A percentile compares a stretch with the other conserved stretches of the same genome.
phyloP scores from a whole-genome alignment of 768 basidiomycete species.

The Polyporus arcularius region DNA sequence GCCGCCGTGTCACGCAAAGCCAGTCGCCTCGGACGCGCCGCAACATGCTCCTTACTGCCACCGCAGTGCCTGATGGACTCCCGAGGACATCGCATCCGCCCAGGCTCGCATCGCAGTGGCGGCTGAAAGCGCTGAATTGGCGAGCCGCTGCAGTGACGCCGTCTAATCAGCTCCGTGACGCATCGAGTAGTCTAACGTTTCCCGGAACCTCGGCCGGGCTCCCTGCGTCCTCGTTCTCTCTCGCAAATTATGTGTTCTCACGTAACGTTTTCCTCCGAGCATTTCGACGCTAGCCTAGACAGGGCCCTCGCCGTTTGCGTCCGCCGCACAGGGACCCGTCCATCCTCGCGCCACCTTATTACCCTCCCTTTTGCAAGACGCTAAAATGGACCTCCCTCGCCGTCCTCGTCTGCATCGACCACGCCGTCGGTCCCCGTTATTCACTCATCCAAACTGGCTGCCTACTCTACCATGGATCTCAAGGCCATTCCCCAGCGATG shows the following conservation, averaged over 20 bases:
- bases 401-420: neutral
- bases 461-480: constrained; percentile 31
- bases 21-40: too few relatives aligned
- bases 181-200: too few relatives aligned
- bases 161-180: too few relatives aligned
- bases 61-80: too few relatives aligned
- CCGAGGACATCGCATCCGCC: too few relatives aligned
- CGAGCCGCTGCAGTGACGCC: too few relatives aligned
- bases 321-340: constrained; percentile 8
- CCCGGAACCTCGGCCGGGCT: too few relatives aligned
- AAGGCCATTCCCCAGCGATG: constrained; percentile 37
- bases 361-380: neutral
- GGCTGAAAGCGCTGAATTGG: too few relatives aligned
- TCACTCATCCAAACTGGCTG: neutral
- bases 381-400: neutral
- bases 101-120: too few relatives aligned
- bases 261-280: neutral
- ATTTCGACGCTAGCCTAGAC: neutral
- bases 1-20: neutral
- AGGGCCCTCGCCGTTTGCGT: constrained; percentile 4
- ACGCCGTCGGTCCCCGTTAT: neutral
- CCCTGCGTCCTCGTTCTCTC: neutral
- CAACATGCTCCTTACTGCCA: too few relatives aligned
- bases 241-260: neutral
- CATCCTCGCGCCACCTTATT: constrained; percentile 14